Evolutionary conservation across 495 filamentous ascomycete genomes (phyloP).

Genomic region (Aspergillus conjunctus): DNA sequence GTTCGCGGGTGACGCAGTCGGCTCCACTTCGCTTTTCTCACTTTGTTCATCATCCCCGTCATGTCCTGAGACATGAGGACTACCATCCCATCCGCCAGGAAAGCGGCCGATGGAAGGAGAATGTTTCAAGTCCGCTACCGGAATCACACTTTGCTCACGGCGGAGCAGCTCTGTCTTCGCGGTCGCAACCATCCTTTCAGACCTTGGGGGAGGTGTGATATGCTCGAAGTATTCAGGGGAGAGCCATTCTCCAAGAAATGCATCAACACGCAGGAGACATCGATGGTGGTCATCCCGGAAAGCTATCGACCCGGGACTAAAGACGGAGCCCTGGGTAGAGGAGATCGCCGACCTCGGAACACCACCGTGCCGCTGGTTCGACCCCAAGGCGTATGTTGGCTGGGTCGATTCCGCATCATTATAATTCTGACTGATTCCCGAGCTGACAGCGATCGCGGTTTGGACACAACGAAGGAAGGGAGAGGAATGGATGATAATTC

Average conservation of each 20-base stretch:
- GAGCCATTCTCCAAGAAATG: constrained; percentile 95
- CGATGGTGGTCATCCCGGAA: constrained; percentile 25
- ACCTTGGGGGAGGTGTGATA: constrained; percentile 86
- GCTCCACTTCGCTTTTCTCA: constrained; percentile 28
- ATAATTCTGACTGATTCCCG: constrained; percentile 76
- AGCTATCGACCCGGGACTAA: constrained; percentile 2
- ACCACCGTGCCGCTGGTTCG: constrained; percentile 14
- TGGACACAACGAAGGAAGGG: constrained; percentile 93
- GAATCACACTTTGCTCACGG: constrained; percentile 55
- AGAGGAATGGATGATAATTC: constrained; percentile 85
- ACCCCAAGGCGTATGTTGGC: not conserved
- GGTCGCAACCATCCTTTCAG: constrained; percentile 78
- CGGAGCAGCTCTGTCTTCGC: constrained; percentile 84
- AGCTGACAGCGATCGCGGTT: constrained; percentile 85
- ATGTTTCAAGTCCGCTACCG: constrained; percentile 28
- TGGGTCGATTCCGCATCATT: constrained; percentile 15
- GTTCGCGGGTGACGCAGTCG: constrained; percentile 19
- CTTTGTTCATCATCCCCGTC: constrained; percentile 33
- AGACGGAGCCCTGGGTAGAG: constrained; percentile 4
- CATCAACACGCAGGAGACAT: constrained; percentile 71
- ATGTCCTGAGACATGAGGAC: constrained; percentile 26
- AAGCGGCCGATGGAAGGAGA: constrained; percentile 50
- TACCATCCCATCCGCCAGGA: constrained; percentile 62
- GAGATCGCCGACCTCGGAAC: constrained; percentile 2
- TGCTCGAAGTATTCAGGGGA: constrained; percentile 88